Evolutionary conservation across 179 eudicot species (phyloP).

Genomic region (Pouteria campechiana): DNA sequence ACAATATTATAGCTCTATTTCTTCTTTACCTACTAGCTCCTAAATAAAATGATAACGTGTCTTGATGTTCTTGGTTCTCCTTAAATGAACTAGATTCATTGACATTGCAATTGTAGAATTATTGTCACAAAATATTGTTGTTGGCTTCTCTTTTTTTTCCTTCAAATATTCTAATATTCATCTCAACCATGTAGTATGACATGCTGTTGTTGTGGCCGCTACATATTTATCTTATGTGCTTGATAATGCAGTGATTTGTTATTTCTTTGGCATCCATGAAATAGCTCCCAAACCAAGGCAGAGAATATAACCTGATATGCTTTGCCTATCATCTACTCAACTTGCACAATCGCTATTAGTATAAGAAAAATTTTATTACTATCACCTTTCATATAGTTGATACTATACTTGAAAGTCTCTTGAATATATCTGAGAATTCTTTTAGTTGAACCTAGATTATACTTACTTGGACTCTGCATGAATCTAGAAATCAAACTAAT

Average conservation of each 20-base stretch:
- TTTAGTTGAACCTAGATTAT: not conserved
- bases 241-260: not conserved
- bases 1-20: not conserved
- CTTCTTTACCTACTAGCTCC: not conserved
- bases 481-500: too few species aligned
- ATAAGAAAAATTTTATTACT: not conserved
- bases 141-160: not conserved
- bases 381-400: not conserved
- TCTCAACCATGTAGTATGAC: not conserved
- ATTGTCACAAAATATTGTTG: slow-evolving; percentile 1
- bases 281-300: not conserved
- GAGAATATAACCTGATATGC: not conserved
- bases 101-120: not conserved
- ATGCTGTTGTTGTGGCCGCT: not conserved
- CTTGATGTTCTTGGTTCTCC: not conserved
- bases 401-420: not conserved
- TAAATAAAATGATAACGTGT: not conserved
- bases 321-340: not conserved
- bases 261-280: not conserved
- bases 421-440: not conserved
- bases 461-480: too few species aligned
- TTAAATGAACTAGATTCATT: not conserved
- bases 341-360: not conserved
- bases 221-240: not conserved
- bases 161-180: not conserved